Percentiles rank a stretch among this genome's conserved stretches.
These are phyloP conservation scores for Penicillium sp. DNA, from an alignment of 2,329 filamentous ascomycete genomes.

Conservation along the genomic window DNA sequence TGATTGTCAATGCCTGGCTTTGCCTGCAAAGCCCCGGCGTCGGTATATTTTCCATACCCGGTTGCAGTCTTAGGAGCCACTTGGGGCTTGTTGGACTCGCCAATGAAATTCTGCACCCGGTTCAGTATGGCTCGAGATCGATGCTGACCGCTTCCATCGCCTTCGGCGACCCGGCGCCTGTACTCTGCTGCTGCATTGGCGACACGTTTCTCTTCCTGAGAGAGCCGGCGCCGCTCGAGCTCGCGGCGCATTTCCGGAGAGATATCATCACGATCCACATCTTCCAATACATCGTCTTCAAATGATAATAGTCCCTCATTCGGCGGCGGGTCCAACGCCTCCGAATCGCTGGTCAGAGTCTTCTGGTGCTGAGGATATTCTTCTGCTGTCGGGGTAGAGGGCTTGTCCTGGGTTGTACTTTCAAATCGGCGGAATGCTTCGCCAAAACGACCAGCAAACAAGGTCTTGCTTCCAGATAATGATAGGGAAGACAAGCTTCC, in stretches of 20 bases:
- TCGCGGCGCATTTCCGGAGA: constrained; percentile 89
- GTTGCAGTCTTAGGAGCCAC: constrained; percentile 71
- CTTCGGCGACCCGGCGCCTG: constrained; percentile 70
- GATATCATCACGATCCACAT: constrained; percentile 70
- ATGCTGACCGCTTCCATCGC: constrained; percentile 57
- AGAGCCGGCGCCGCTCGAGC: constrained; percentile 77
- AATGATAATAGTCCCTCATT: constrained; percentile 53
- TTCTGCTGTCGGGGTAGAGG: constrained; percentile 47
- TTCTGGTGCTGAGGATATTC: constrained; percentile 49
- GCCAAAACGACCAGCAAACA: constrained; percentile 86
- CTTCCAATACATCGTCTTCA: constrained; percentile 56
- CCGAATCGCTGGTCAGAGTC: constrained; percentile 76
- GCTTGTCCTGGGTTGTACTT: constrained; percentile 50
- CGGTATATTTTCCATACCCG: constrained; percentile 87
- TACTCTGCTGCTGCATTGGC: constrained; percentile 89
- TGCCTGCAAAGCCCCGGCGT: constrained; percentile 49
- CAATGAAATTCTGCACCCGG: constrained; percentile 79
- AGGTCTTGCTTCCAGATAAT: constrained; percentile 74
- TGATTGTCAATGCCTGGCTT: constrained; percentile 38
- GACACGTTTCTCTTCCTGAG: constrained; percentile 87
- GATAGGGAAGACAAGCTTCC: constrained; percentile 71
- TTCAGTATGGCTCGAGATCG: constrained; percentile 86
- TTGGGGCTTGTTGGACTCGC: constrained; percentile 70
- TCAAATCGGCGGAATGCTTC: constrained; percentile 95
- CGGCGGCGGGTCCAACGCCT: constrained; percentile 67